phyloP scores from a whole-genome alignment of 2,329 filamentous ascomycete genomes.

The Fusarium poae region DNA sequence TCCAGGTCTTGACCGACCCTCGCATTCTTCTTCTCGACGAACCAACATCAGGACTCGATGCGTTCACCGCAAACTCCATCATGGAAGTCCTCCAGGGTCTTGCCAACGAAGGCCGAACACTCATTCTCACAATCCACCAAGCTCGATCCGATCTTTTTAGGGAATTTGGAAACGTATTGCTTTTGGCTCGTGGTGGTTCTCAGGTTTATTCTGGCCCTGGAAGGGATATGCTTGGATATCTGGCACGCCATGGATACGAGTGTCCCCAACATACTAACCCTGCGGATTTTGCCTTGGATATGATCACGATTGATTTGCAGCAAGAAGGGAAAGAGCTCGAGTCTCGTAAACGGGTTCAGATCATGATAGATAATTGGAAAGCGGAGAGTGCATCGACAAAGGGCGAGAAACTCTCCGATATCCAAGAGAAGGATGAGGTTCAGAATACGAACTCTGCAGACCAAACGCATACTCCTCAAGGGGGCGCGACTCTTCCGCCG shows the following conservation, averaged over 20 bases:
- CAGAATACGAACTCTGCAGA: conserved; percentile 22
- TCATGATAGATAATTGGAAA: conserved; percentile 71
- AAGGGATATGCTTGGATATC: conserved; percentile 74
- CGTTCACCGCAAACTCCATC: conserved; percentile 82
- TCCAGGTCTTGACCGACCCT: conserved; percentile 82
- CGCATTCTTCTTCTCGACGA: conserved; percentile 80
- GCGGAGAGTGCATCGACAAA: conserved; percentile 20
- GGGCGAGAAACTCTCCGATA: conserved; percentile 45
- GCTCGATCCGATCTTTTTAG: conserved; percentile 79
- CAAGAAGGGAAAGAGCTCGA: conserved; percentile 71
- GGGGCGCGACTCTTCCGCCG: conserved; percentile 1
- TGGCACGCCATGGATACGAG: conserved; percentile 69
- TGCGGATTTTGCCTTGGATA: conserved; percentile 81
- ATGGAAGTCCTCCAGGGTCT: conserved; percentile 79
- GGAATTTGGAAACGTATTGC: conserved; percentile 77
- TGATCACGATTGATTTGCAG: conserved; percentile 82
- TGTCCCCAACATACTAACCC: conserved; percentile 80
- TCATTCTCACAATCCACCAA: conserved; percentile 84
- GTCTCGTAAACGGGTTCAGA: conserved; percentile 72
- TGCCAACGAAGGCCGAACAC: conserved; percentile 78
- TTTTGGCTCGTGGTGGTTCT: conserved; percentile 77
- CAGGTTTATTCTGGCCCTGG: conserved; percentile 76
- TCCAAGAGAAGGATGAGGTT: conserved; percentile 50
- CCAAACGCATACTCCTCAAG: background rate
- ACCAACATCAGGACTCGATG: conserved; percentile 81